Base-by-base conservation (phyloP, 352 stramenopile species). In the Phytophthora kernoviae region DNA sequence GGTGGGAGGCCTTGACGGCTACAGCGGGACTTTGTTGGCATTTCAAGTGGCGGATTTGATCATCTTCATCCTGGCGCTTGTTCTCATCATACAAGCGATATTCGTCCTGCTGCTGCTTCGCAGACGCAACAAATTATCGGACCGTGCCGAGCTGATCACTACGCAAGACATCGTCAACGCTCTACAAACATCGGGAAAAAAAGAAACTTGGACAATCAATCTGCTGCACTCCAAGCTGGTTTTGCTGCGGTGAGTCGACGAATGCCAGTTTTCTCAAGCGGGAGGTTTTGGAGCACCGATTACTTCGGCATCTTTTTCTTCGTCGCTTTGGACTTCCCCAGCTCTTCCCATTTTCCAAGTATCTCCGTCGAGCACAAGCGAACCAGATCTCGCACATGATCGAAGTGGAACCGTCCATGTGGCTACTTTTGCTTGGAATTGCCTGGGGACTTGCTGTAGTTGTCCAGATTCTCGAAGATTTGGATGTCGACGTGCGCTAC, bases 311-410 rank as follows among this genome's bases (percentile, higher is more conserved):
- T 42, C 56, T 81, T 1, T 87, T 85, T 17, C 54, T 84, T 17
- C 45, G 48, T 20, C 63, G 46, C 1, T 79, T 81, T 34, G 65
- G 62, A 11, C 68, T 87, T 6, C 77, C 77, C 9, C 60, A 84
- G 39, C 61, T 85, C 5, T 81, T 81, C 32, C 74, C 78, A 2
- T 90, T 88, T 45, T 73, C 75, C 55, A 92, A 92, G 56, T 92
- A 92, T 52, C 43, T 92, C 2, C 62, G 78, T 5, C 76, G 85
- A 26, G 74, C 79, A 2, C 80, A 90, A 41, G 77, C 81, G 43
- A 88, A 83, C 60, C 79, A 87, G 52, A 88, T 92, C 53, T 77
- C 72, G 8, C 74, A 92, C 64, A 80, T 88, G 68, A 86, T 92
- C 42, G 80, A 92, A 36, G 80, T 92, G 1, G 57, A 89, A 41